Conservation (phyloP, 192 early-diverging fungal species). For the Rhizoclosmatium globosum region DNA sequence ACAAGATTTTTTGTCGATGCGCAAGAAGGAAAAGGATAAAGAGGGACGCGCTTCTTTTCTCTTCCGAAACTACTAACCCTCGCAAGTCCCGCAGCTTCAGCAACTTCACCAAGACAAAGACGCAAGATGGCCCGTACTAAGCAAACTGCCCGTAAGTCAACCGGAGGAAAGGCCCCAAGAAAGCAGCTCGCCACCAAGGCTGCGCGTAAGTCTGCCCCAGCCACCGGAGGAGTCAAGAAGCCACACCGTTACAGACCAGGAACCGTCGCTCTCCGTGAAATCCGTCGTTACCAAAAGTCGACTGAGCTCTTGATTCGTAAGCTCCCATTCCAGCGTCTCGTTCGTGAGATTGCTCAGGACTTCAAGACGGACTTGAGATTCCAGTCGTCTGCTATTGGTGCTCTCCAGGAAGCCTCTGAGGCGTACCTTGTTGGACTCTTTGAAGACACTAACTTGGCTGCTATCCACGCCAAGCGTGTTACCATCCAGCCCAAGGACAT, state of each 20-base stretch:
- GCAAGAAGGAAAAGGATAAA: too few species aligned
- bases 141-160: slow-evolving; percentile 99
- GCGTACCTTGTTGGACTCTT: slow-evolving; percentile 65
- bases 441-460: slow-evolving; percentile 95
- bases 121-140: slow-evolving; percentile 62
- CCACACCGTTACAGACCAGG: slow-evolving; percentile 66
- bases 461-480: slow-evolving; percentile 98
- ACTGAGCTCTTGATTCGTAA: slow-evolving; percentile 86
- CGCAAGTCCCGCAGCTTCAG: neutral
- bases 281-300: slow-evolving; percentile 90
- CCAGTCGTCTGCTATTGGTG: slow-evolving; percentile 99
- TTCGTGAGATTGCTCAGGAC: slow-evolving; percentile 99
- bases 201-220: slow-evolving; percentile 94
- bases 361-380: slow-evolving; percentile 99
- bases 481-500: slow-evolving; percentile 99
- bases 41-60: too few species aligned
- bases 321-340: slow-evolving; percentile 90
- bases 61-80: neutral
- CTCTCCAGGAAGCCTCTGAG: slow-evolving; percentile 95
- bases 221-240: slow-evolving; percentile 93
- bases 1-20: too few species aligned
- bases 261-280: slow-evolving; percentile 85
- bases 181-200: slow-evolving; percentile 96
- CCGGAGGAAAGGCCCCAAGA: slow-evolving; percentile 97
- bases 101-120: neutral